Evolutionary conservation across 2,329 filamentous ascomycete genomes (phyloP).

Genomic region (Orbilia javanica): DNA sequence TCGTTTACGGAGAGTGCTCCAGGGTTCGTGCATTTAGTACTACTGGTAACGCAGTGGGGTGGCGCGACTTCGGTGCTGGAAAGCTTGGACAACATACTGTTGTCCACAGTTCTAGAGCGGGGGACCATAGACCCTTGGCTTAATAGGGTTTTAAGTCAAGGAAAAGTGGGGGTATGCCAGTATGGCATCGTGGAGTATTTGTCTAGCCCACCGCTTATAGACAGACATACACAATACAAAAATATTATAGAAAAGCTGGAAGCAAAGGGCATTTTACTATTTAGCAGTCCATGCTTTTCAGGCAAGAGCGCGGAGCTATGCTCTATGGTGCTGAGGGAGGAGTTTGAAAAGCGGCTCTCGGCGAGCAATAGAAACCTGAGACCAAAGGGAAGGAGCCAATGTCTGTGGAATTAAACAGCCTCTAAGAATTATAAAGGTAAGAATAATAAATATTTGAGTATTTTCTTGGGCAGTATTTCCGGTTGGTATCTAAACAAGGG

Average conservation of each 20-base stretch:
- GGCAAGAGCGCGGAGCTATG: no score
- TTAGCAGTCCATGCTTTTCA: no score
- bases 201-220: slow-evolving; percentile 6
- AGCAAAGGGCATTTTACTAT: no score
- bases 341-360: neutral
- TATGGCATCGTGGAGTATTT: slow-evolving; percentile 4
- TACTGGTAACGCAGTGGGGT: slow-evolving; percentile 9
- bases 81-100: slow-evolving; percentile 10
- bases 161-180: slow-evolving; percentile 2
- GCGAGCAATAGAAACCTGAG: neutral
- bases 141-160: neutral
- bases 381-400: neutral
- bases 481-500: no score
- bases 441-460: no score
- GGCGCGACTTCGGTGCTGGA: slow-evolving; percentile 16
- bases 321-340: no score
- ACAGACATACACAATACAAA: slow-evolving; percentile 2
- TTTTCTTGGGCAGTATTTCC: no score
- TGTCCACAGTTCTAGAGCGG: neutral
- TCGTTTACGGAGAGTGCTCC: slow-evolving; percentile 8
- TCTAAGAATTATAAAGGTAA: neutral
- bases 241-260: neutral
- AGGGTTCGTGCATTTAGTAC: slow-evolving; percentile 13
- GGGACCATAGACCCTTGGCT: slow-evolving; percentile 6
- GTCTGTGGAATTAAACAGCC: neutral